phyloP scores from a whole-genome alignment of 257 asterid species.

The Solanum bulbocastanum region DNA sequence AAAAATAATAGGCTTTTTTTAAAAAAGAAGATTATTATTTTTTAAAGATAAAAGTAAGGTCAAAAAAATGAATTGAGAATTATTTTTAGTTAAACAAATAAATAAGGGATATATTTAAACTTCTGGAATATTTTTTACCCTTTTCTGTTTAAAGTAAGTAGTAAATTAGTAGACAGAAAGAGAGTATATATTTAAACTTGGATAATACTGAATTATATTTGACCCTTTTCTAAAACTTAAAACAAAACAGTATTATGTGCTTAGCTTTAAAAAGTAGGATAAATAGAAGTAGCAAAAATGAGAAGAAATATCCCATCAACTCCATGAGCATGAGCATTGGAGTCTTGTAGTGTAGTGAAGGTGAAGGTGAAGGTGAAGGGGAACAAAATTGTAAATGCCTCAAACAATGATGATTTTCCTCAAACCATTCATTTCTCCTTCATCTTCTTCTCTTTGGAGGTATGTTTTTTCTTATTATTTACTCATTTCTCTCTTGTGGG shows the following conservation, averaged over 20 bases:
- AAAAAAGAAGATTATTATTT: too few species aligned
- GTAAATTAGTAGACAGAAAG: too few species aligned
- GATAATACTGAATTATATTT: neutral
- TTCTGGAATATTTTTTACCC: too few species aligned
- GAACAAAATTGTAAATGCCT: conserved; percentile 26
- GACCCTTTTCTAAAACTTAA: neutral
- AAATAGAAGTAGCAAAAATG: too few species aligned
- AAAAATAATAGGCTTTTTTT: too few species aligned
- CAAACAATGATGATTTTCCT: conserved; percentile 40
- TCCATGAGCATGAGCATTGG: neutral
- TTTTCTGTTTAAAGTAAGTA: too few species aligned
- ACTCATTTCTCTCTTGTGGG: neutral
- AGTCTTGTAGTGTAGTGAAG: neutral
- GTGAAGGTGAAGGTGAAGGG: neutral
- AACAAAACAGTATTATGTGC: neutral
- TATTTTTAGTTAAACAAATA: too few species aligned
- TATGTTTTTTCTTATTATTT: conserved; percentile 1
- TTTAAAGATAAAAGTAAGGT: too few species aligned
- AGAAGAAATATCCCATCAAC: neutral
- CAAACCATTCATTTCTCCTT: conserved; percentile 60
- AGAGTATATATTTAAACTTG: neutral
- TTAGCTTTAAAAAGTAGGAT: neutral
- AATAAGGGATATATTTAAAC: too few species aligned
- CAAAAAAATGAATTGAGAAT: too few species aligned
- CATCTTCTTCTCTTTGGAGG: conserved; percentile 57